A percentile compares a stretch with the other conserved stretches of the same genome.
These are phyloP conservation scores for Zalaria obscura DNA, from an alignment of 2,329 filamentous ascomycete species.

Conservation along the genomic window DNA sequence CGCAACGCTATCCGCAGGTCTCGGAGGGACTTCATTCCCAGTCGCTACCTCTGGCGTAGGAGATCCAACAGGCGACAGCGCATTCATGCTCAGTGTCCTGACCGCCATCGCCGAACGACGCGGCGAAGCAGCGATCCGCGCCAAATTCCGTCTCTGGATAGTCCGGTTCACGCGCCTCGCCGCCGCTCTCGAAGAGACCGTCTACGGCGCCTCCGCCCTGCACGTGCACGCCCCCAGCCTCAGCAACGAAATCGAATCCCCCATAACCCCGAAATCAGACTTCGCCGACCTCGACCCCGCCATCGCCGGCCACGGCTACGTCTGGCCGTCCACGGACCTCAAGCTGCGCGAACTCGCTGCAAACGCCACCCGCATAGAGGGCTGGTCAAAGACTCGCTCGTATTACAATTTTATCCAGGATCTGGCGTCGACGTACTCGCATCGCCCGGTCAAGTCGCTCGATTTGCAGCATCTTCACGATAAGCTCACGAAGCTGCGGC, in stretches of 20 bases:
- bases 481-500: constrained; percentile 67
- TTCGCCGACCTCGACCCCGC: constrained; percentile 17
- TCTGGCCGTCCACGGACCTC: constrained; percentile 74
- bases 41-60: constrained; percentile 9
- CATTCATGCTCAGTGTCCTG: constrained; percentile 78
- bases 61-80: constrained; percentile 72
- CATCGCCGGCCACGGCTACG: constrained; percentile 57
- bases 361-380: constrained; percentile 85
- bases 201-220: constrained; percentile 84
- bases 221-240: constrained; percentile 44
- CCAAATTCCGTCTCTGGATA: constrained; percentile 93
- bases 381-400: constrained; percentile 88
- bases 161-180: constrained; percentile 83
- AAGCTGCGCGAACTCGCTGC: constrained; percentile 79
- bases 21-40: constrained; percentile 10
- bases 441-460: constrained; percentile 54
- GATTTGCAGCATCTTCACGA: constrained; percentile 91
- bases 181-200: constrained; percentile 86
- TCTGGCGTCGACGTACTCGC: constrained; percentile 18
- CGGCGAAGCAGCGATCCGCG: constrained; percentile 77
- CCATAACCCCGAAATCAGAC: not conserved
- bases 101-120: constrained; percentile 73
- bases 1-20: constrained; percentile 20
- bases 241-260: constrained; percentile 6
- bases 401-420: constrained; percentile 77